Percentiles rank a stretch among this genome's conserved stretches.
Evolutionary conservation across 139 green algal genomes (phyloP).

Genomic region (Chlamydomonas eustigma): DNA sequence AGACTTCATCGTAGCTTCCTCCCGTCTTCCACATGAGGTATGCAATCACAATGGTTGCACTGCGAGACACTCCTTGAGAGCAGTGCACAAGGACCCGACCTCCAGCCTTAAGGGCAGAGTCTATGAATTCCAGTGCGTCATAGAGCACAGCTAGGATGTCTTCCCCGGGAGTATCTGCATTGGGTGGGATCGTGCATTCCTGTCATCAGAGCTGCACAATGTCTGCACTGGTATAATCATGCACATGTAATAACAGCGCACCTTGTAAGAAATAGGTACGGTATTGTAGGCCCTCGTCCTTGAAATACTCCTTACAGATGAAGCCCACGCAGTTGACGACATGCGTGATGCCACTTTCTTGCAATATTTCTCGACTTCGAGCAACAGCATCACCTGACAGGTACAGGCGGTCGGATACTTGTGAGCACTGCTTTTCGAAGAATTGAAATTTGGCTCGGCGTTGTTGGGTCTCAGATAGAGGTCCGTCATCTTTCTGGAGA

Average conservation of each 20-base stretch:
- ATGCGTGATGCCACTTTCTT: constrained; percentile 79
- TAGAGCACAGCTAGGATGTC: constrained; percentile 92
- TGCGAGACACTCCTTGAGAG: constrained; percentile 77
- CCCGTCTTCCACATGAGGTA: constrained; percentile 90
- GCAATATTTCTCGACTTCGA: constrained; percentile 60
- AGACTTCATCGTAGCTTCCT: constrained; percentile 75
- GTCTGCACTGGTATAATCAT: background rate
- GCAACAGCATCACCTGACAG: constrained; percentile 85
- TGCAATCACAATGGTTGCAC: constrained; percentile 78
- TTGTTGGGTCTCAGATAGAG: constrained; percentile 52
- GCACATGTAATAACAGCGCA: too few relatives aligned
- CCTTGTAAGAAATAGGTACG: constrained; percentile 86
- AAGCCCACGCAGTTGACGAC: constrained; percentile 96
- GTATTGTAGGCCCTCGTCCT: constrained; percentile 79
- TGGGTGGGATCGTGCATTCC: background rate
- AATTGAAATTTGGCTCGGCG: constrained; percentile 64
- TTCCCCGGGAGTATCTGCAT: constrained; percentile 75
- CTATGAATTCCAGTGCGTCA: constrained; percentile 94
- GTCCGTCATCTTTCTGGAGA: constrained; percentile 51
- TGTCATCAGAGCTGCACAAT: background rate
- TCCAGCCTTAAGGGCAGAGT: constrained; percentile 44
- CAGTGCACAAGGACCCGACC: constrained; percentile 72
- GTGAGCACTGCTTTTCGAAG: constrained; percentile 71
- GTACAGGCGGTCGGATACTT: constrained; percentile 74
- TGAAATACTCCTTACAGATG: constrained; percentile 84